Base-by-base conservation (phyloP, 768 basidiomycete species). In the Phlebiopsis flavidoalba region DNA sequence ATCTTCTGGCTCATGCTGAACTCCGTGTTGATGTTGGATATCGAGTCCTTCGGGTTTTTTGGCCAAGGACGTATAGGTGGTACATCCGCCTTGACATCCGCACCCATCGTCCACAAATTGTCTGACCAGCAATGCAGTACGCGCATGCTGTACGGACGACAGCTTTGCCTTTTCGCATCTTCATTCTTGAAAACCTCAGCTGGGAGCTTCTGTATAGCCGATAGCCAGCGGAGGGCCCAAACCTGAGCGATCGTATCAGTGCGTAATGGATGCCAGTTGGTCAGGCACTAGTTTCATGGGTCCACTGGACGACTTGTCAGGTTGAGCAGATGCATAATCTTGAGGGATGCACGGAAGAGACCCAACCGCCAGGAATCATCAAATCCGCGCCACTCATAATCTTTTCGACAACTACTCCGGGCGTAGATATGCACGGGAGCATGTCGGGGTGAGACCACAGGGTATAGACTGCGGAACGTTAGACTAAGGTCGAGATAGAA, bases 311-410 rank as follows among this genome's bases (percentile, higher is more conserved):
- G 62, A 91, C 88, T 90, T 69, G 69, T 77, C 79, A 79, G 71
- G 24, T 49, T 33, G 24, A 67, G 62, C 60, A 48, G 59, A 53
- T 37, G 31, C 17, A 22, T 1, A 15, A 52, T 7, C 24, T 24
- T 19, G 3, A 49, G 49, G 50, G 31, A 24, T 10, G 8, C 50
- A 31, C 31, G 50, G 21, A 47, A 15, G 47, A 40, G 31, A 76
- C 85, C 68, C 68, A n/a, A 88, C 89, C 89, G 72, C 91, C 92
- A 4, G 92, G 90, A 36, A 89, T 85, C 91, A 95, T 93, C 8
- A 94, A 80, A 74, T 95, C 91, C 0, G 92, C 90, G n/a, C 93
- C 92, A 10, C 83, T 83, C 3, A 84, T 75, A 12, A 95, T 79
- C 24, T 86, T 77, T 0, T 87, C 87, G 40, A 93, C 82, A 31